Conservation (phyloP, 129 eudicot genomes). For the Artemisia argyi region DNA sequence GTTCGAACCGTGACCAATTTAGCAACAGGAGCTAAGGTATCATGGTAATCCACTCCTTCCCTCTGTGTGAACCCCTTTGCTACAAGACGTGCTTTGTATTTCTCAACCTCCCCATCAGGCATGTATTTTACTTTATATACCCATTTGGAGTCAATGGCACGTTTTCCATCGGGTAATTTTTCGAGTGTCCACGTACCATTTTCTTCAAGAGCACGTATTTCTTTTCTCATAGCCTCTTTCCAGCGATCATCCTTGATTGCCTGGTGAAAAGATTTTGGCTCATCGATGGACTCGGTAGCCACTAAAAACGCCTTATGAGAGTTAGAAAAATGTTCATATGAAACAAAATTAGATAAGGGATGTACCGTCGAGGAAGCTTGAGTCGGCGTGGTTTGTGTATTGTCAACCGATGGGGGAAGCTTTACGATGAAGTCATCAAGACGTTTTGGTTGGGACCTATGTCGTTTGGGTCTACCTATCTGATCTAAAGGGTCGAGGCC, state of each 20-base stretch:
- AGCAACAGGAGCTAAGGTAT: no score
- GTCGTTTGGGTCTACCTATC: neutral
- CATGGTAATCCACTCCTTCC: neutral
- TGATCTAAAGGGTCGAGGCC: no score
- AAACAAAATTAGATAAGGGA: neutral
- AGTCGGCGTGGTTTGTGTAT: neutral
- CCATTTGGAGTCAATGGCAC: neutral
- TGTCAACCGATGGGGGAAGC: conserved; percentile 5
- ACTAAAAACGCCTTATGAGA: neutral
- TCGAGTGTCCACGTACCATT: neutral
- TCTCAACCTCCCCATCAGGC: neutral
- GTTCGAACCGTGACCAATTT: no score
- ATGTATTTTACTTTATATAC: neutral
- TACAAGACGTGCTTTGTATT: neutral
- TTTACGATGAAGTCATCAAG: neutral
- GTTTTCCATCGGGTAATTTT: neutral
- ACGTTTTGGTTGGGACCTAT: neutral
- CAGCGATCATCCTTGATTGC: neutral
- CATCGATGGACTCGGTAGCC: neutral
- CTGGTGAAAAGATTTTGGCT: neutral
- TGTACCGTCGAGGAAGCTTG: neutral
- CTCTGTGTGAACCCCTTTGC: neutral
- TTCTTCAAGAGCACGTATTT: neutral
- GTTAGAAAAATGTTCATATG: neutral
- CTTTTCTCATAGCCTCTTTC: neutral